Evolutionary conservation across 176 grass and related monocot species (phyloP).

Genomic region (Pontederia paniculata): DNA sequence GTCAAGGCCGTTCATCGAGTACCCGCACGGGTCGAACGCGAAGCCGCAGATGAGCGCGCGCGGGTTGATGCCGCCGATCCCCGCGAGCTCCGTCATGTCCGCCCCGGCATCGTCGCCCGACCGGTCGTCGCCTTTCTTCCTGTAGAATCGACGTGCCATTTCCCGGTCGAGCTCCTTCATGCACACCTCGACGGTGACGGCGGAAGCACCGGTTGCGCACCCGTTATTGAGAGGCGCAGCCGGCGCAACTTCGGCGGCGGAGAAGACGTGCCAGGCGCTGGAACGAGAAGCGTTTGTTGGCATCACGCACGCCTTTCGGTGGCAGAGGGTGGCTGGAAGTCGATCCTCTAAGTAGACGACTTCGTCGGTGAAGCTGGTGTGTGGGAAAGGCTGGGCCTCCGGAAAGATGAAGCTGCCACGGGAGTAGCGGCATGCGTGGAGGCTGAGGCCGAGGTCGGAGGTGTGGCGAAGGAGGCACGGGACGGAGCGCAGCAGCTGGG

Average conservation of each 20-base stretch:
- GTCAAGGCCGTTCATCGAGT: slow-evolving; percentile 41
- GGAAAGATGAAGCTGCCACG: slow-evolving; percentile 34
- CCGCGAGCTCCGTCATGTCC: slow-evolving; percentile 22
- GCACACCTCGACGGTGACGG: slow-evolving; percentile 23
- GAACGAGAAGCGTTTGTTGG: neutral
- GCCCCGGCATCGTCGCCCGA: slow-evolving; percentile 19
- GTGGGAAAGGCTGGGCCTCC: slow-evolving; percentile 26
- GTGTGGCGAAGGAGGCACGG: slow-evolving; percentile 19
- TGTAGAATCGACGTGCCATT: slow-evolving; percentile 11
- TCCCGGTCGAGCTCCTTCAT: slow-evolving; percentile 38
- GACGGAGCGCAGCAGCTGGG: slow-evolving; percentile 20
- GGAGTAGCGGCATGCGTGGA: slow-evolving; percentile 27
- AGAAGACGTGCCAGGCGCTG: slow-evolving; percentile 30
- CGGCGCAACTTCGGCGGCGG: neutral
- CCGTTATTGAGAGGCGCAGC: neutral
- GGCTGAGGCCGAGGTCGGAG: slow-evolving; percentile 15
- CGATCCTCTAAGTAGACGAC: slow-evolving; percentile 20
- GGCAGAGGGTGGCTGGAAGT: slow-evolving; percentile 8
- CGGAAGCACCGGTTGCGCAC: neutral
- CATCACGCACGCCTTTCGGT: slow-evolving; percentile 11
- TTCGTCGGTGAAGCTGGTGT: slow-evolving; percentile 34
- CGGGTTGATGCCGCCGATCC: slow-evolving; percentile 20
- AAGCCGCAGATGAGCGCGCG: slow-evolving; percentile 22
- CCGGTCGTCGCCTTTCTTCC: slow-evolving; percentile 9
- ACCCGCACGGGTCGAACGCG: slow-evolving; percentile 35